Conservation (phyloP, 75 land plant genomes). For the Pseudotsuga menziesii region DNA sequence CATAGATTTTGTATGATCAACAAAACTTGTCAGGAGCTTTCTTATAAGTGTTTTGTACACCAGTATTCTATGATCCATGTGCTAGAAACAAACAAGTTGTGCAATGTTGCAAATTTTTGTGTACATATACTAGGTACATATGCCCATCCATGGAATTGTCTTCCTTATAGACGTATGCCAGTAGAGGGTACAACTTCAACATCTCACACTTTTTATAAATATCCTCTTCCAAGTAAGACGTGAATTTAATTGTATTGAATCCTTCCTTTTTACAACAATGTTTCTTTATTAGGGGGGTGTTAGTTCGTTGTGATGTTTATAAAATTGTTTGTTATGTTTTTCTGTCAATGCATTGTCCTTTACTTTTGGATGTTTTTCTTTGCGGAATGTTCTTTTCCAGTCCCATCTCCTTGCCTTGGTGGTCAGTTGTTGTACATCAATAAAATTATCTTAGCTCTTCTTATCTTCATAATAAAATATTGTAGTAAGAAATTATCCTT, state of each 20-base stretch:
- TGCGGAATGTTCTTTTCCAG: not conserved
- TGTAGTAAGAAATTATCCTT: too few species aligned
- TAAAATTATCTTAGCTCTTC: too few species aligned
- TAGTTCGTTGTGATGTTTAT: too few species aligned
- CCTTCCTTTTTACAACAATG: slow-evolving; percentile 69
- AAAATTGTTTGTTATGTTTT: too few species aligned
- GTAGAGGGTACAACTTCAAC: too few species aligned
- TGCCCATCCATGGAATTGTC: slow-evolving; percentile 79
- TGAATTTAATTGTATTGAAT: slow-evolving; percentile 87
- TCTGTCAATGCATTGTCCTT: too few species aligned
- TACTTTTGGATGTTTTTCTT: too few species aligned
- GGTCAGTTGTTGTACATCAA: slow-evolving; percentile 10
- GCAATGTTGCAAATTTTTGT: not conserved
- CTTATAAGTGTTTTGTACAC: slow-evolving; percentile 55
- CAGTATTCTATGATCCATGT: not conserved
- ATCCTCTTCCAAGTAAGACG: slow-evolving; percentile 74
- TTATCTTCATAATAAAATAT: too few species aligned
- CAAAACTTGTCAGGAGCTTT: slow-evolving; percentile 64
- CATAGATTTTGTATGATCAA: too few species aligned
- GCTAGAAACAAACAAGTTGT: too few species aligned
- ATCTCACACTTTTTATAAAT: slow-evolving; percentile 17
- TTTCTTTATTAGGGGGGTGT: slow-evolving; percentile 8
- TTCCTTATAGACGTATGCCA: slow-evolving; percentile 10
- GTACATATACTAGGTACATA: slow-evolving; percentile 77
- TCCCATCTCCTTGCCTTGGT: slow-evolving; percentile 16